These are phyloP conservation scores for Taiwanofungus camphoratus DNA, from an alignment of 1,284 basidiomycete genomes.

Conservation along the genomic window DNA sequence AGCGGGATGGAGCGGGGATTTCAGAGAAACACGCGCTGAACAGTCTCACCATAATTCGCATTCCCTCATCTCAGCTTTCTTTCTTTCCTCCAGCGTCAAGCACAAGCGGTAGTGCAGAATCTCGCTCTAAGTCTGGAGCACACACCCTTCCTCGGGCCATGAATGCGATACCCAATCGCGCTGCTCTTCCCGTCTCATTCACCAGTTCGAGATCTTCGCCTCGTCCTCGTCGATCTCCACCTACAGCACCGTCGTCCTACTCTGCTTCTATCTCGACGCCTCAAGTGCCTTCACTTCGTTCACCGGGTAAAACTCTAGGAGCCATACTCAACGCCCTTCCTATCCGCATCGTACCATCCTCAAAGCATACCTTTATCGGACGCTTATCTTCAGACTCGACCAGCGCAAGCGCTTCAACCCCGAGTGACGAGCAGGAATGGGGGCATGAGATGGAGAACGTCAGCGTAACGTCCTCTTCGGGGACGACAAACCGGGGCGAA, in stretches of 20 bases:
- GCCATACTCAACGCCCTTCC: conserved; percentile 18
- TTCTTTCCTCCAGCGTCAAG: conserved; percentile 26
- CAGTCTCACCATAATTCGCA: conserved; percentile 21
- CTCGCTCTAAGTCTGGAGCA: background rate
- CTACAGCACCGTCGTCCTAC: conserved; percentile 13
- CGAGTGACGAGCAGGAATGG: conserved; percentile 27
- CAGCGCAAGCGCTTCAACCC: conserved; percentile 23
- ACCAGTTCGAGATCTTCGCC: conserved; percentile 5
- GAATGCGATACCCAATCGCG: background rate
- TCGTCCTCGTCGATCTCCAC: conserved; percentile 7
- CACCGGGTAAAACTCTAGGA: conserved; percentile 8
- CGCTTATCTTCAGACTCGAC: conserved; percentile 26
- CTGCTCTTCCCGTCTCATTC: conserved; percentile 7
- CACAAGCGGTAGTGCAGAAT: background rate
- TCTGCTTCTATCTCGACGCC: conserved; percentile 3
- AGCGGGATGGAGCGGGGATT: background rate
- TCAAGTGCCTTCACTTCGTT: conserved; percentile 8
- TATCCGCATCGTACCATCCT: conserved; percentile 9
- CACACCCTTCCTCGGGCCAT: background rate
- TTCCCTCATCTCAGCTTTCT: conserved; percentile 26
- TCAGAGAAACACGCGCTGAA: conserved; percentile 3
- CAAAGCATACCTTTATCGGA: conserved; percentile 15
- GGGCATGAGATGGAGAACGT: conserved; percentile 28
- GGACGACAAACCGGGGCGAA: conserved; percentile 1
- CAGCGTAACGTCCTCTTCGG: conserved; percentile 6